Base-by-base conservation (phyloP, 2,329 filamentous ascomycete species). In the Fusarium haematococcum region DNA sequence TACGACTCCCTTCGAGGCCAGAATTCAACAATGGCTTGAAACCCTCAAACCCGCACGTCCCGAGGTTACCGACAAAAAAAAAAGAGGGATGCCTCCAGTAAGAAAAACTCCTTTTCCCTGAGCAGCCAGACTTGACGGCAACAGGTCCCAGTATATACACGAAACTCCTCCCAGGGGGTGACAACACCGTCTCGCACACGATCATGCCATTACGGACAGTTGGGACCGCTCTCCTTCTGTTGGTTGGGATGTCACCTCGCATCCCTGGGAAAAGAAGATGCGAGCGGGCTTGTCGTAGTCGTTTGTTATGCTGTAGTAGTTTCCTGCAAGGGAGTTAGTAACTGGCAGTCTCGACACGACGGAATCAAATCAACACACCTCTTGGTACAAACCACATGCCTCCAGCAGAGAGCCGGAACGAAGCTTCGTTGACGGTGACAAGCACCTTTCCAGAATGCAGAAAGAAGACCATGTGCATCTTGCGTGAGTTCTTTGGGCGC, bases 401-500 rank as follows among this genome's bases (percentile, higher is more conserved):
- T 45, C 96, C 95, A 77, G 93, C 95, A 41, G 92, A 91, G 74
- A 98, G 95, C 66, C 93, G 91, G 81, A 99, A 98, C 71, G 88
- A 86, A 27, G 89, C 93, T 74, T 93, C 90, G 74, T 93, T 91
- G 57, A 97, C 90, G 32, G 91, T 93, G 23, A 98, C 95, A 74
- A 91, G 87, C 23, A 98, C 95, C 74, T 93, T 91, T 25, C 97
- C 97, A 52, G 90, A 89, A 77, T 95, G 92, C 33, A 99, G 93
- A 78, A 97, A 98, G 83, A 98, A 98, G 1, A 94, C 92, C 93
- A 99, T 97, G 80, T 98, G 95, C 94, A 98, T 98, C 85, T 94
- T 95, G 72, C 96, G 90, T 39, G 94, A 93, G 83, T 98, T 98
- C 88, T 98, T 98, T 58, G 92, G 90, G 76, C 92, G 91, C 86